Evolutionary conservation across 2,329 filamentous ascomycete species (phyloP).

Genomic region (Cladosporium sp.): DNA sequence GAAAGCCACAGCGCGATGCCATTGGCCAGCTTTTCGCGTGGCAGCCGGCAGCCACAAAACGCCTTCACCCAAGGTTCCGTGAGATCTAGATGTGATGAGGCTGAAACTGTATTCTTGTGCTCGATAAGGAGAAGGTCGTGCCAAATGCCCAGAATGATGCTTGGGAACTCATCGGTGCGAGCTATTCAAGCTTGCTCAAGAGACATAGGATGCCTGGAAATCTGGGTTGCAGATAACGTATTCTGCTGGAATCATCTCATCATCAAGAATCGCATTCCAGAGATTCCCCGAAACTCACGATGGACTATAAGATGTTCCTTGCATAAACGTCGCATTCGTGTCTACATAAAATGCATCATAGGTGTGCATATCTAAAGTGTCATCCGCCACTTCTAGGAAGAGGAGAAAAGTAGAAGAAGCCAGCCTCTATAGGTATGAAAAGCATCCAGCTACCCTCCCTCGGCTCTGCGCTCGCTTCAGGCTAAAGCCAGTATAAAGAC

Average conservation of each 20-base stretch:
- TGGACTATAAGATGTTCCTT: neutral
- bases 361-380: neutral
- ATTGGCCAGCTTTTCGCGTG: neutral
- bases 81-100: neutral
- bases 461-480: neutral
- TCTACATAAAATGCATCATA: conserved; percentile 9
- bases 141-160: no score
- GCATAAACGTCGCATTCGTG: neutral
- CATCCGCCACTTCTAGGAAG: neutral
- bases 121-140: no score
- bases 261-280: no score
- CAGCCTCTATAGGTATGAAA: neutral
- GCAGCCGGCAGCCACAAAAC: neutral
- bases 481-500: neutral
- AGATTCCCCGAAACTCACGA: neutral
- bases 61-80: neutral
- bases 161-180: no score
- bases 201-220: no score
- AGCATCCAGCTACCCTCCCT: neutral
- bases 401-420: neutral
- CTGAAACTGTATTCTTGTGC: no score
- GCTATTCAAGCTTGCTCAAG: no score
- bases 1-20: neutral
- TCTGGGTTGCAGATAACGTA: no score
- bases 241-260: no score